Conservation (phyloP, 495 filamentous ascomycete species). For the Xylaria cubensis region DNA sequence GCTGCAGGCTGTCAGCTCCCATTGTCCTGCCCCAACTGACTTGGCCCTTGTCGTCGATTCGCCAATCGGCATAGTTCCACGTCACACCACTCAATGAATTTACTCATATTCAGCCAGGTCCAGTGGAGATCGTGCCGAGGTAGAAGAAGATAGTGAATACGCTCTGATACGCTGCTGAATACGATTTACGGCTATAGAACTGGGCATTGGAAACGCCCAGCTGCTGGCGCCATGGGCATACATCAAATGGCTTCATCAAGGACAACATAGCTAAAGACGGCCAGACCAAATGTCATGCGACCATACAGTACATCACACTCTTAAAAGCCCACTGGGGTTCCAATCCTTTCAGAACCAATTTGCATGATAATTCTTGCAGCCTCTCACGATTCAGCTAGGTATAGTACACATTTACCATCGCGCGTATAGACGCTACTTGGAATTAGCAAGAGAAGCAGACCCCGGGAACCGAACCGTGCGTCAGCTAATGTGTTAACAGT, state of each 20-base stretch:
- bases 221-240: not conserved
- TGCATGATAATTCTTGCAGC: not conserved
- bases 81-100: not conserved
- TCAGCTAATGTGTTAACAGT: not conserved
- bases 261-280: not conserved
- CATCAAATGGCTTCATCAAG: not conserved
- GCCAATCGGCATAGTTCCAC: constrained; percentile 27
- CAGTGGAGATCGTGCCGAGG: not conserved
- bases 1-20: constrained; percentile 15
- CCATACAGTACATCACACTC: constrained; percentile 2
- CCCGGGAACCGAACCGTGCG: constrained; percentile 6
- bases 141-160: not conserved
- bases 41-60: not conserved
- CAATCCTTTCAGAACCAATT: constrained; percentile 12
- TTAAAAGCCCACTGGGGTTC: not conserved
- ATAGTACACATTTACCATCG: not conserved
- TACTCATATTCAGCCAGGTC: not conserved
- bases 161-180: not conserved
- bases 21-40: constrained; percentile 11
- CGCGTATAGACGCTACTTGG: not conserved
- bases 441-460: not conserved
- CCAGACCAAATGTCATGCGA: constrained; percentile 9
- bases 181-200: not conserved
- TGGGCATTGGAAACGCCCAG: not conserved
- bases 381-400: not conserved